phyloP scores from a whole-genome alignment of 2,329 filamentous ascomycete genomes.

The Penicillium paneum region DNA sequence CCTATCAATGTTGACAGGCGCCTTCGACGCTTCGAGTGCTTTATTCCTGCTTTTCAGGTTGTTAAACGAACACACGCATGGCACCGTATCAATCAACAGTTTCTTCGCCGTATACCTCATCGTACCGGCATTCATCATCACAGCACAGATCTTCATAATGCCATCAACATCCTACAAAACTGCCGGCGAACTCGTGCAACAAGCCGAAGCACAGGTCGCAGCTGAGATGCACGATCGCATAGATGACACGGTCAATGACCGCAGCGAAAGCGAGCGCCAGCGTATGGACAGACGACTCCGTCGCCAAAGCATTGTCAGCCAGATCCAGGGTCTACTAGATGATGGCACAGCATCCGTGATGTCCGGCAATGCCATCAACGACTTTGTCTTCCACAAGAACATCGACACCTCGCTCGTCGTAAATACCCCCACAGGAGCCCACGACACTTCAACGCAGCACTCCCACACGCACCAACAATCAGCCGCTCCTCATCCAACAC shows the following conservation, averaged over 20 bases:
- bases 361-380: conserved; percentile 10
- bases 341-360: conserved; percentile 19
- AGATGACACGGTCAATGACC: conserved; percentile 54
- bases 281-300: conserved; percentile 57
- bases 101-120: conserved; percentile 72
- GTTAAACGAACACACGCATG: conserved; percentile 59
- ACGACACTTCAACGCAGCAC: conserved; percentile 16
- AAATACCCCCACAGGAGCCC: background rate
- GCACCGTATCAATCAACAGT: conserved; percentile 58
- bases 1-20: conserved; percentile 72
- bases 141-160: conserved; percentile 68
- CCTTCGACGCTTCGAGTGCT: conserved; percentile 79
- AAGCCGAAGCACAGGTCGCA: conserved; percentile 57
- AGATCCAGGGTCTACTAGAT: conserved; percentile 72
- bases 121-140: conserved; percentile 64
- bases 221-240: conserved; percentile 57
- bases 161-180: conserved; percentile 78
- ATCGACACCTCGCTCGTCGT: conserved; percentile 2
- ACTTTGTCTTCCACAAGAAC: conserved; percentile 14
- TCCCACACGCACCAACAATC: conserved; percentile 33
- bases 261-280: conserved; percentile 45
- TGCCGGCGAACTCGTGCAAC: conserved; percentile 73
- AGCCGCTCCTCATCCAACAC: conserved; percentile 44
- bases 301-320: conserved; percentile 62
- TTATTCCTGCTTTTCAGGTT: conserved; percentile 73